Evolutionary conservation across 495 filamentous ascomycete species (phyloP).

Genomic region (Tuber umbilicatum): DNA sequence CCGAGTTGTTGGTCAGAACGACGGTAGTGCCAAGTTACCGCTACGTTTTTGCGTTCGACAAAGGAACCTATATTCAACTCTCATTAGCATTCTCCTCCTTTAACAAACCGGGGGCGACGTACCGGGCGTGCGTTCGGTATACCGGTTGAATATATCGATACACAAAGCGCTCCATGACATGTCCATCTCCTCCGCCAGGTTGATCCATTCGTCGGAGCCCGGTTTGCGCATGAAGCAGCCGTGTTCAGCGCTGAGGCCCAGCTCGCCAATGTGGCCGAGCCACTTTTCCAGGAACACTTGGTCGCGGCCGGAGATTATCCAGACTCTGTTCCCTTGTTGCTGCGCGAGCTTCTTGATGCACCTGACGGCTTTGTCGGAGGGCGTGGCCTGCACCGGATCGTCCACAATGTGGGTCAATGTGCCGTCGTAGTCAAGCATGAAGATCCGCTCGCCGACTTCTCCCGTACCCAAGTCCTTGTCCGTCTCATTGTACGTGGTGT

Average conservation of each 20-base stretch:
- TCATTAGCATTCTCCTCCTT: not conserved
- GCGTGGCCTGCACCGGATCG: constrained; percentile 79
- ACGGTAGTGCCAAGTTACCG: constrained; percentile 95
- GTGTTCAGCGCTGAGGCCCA: constrained; percentile 91
- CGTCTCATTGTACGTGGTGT: constrained; percentile 64
- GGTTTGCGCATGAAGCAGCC: constrained; percentile 87
- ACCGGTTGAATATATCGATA: constrained; percentile 70
- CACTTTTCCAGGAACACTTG: constrained; percentile 80
- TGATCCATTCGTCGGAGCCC: constrained; percentile 67
- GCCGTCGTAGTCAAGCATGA: constrained; percentile 98
- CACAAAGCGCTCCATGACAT: constrained; percentile 89
- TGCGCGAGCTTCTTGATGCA: constrained; percentile 72
- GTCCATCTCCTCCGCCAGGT: constrained; percentile 69
- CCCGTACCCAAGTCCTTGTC: constrained; percentile 38
- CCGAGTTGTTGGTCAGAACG: constrained; percentile 79
- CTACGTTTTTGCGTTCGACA: constrained; percentile 85
- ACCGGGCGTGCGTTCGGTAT: constrained; percentile 76
- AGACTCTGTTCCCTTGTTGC: constrained; percentile 78
- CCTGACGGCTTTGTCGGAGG: constrained; percentile 69
- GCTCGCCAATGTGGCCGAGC: constrained; percentile 72
- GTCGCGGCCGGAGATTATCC: constrained; percentile 94
- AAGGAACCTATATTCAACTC: constrained; percentile 57
- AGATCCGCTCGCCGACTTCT: constrained; percentile 56
- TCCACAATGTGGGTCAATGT: constrained; percentile 94
- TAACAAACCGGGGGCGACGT: constrained; percentile 24